Base-by-base conservation (phyloP, 106 monocot genomes). In the Narthecium ossifragum region DNA sequence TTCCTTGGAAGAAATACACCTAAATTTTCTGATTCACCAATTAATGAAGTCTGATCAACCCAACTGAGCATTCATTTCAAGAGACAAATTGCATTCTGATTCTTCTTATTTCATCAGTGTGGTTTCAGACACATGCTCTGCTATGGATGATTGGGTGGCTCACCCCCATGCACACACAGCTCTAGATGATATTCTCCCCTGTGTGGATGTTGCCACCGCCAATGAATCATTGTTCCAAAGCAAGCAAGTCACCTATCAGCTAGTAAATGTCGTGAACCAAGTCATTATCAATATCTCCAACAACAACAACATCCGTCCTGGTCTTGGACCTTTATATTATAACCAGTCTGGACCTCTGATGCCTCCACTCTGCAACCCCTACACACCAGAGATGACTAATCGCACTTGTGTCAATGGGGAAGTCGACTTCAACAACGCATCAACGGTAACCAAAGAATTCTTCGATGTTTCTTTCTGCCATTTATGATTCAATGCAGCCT, bases 61-160 rank as follows among this genome's bases (percentile, higher is more conserved):
- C 11, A 37, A 5, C 11, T 37, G 5, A 37, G 36, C 11, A 37
- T 37, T 37, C 36, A 11, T n/a, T n/a, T n/a, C n/a, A n/a, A n/a
- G n/a, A n/a, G 36, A 5, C 36, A 37, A 11, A 37, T 37, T 37
- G 11, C 11, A 37, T 11, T 37, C n/a, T 37, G 11, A 52, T 15
- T 45, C 59, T 54, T 64, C n/a, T 0, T 26, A 2, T 17, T 45
- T 3, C 37, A 29, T n/a, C 73, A 98, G 96, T 61, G 86, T 87
- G 21, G 63, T 84, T 30, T 67, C 49, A 0, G 96, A 98, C 57
- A 72, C 86, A 8, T 98, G 96, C 51, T 76, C 90, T 39, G 80
- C 96, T 4, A 98, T 98, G 96, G 81, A 90, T 49, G 96, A 98
- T 3, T 98, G 96, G 96, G 86, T 87, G 10, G 62, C 25, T 26